Base-by-base conservation (phyloP, 2,329 filamentous ascomycete species). In the Calonectria honghensis region DNA sequence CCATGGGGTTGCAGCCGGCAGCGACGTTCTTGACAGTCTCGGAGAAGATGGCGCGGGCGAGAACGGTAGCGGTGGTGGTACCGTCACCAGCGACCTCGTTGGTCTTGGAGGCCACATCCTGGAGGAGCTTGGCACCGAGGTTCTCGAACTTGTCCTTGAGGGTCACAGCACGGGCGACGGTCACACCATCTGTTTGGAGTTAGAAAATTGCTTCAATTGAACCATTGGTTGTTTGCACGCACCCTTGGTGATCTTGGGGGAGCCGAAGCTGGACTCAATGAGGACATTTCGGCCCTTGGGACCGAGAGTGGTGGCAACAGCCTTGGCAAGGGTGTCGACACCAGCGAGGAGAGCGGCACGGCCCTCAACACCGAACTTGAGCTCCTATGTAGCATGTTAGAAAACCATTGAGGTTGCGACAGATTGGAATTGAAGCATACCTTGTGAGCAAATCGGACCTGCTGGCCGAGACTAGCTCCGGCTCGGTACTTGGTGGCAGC, bases 21-120 rank as follows among this genome's bases (percentile, higher is more conserved):
- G 97, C 97, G 79, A 99, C 97, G 87, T 99, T 99, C 94, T 99
- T 99, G 86, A 98, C 97, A 70, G 96, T 98, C 92, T 99, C 97
- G 87, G 97, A 98, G 92, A 99, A 99, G 89, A 99, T 99, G 86
- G 96, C 95, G 82, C 96, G 95, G 82, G 96, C 97, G 80, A 99
- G 95, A 80, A 98, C 97, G 78, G 97, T 99, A 79, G 97, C 97
- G 79, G 96, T 98, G 79, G 97, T 99, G 82, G 97, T 99, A 88
- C 97, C 97, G 87, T 99, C 97, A 94, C 97, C 97, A 80, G 97
- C 97, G 81, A 96, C 93, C 90, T 99, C 97, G 91, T 99, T 99
- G 85, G 97, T 99, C 93, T 99, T 99, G 85, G 95, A 97, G 83
- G 97, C 97, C 81, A 99, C 97, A 87, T 99, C 97, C 89, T 98